Percentiles rank a stretch among this genome's conserved stretches.
Conservation (phyloP, 495 filamentous ascomycete species). For the Copromyces sp. region DNA sequence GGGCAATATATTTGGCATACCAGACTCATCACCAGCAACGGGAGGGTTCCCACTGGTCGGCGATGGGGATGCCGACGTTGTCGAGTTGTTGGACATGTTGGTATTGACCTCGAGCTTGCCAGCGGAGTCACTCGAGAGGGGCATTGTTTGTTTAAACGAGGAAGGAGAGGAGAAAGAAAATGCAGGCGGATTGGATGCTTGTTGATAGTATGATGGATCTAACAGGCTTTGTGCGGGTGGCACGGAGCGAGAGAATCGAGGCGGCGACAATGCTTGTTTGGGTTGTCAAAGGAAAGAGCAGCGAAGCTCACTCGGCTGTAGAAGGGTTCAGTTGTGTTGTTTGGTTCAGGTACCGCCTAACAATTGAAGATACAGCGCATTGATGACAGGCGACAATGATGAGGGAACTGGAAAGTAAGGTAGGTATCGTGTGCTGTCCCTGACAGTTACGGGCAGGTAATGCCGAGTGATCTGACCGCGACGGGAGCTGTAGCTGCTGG, state of each 20-base stretch:
- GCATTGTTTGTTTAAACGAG: conserved; percentile 18
- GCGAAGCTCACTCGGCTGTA: background rate
- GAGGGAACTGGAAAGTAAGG: no score
- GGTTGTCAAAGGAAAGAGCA: background rate
- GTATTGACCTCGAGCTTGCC: conserved; percentile 20
- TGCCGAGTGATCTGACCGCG: background rate
- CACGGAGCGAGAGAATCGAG: background rate
- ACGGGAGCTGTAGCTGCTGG: background rate
- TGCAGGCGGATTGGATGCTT: no score
- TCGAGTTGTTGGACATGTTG: conserved; percentile 21
- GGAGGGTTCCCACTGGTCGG: conserved; percentile 13
- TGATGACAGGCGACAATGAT: background rate
- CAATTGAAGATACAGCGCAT: background rate
- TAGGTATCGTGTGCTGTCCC: background rate
- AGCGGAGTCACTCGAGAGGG: conserved; percentile 20
- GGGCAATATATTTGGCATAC: conserved; percentile 14
- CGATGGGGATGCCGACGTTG: conserved; percentile 15
- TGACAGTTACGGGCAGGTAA: no score
- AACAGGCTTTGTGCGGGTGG: background rate
- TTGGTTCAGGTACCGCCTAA: background rate
- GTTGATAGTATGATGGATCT: background rate
- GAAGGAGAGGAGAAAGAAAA: background rate
- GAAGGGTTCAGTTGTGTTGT: background rate
- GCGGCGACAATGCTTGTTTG: background rate
- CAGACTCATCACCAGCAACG: conserved; percentile 22